Evolutionary conservation across 441 rosid species (phyloP), one percentile per base, ranked within the genome.

Genomic region (Syzygium malaccense): DNA sequence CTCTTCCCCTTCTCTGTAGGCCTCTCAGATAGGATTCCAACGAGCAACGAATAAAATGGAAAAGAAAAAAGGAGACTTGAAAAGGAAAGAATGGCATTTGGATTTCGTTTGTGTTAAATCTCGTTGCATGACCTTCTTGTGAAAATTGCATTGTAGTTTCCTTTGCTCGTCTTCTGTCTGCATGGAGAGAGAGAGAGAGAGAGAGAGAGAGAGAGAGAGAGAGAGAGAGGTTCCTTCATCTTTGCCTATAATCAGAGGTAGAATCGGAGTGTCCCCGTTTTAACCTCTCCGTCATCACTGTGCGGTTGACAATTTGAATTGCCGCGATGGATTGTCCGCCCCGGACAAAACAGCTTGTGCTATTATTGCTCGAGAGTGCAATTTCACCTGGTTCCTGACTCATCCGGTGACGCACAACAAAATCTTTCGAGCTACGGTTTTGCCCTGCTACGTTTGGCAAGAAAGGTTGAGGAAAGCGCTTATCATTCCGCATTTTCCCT

Each of bases 1-100:
- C 87, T 92, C 95, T 90, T 95, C 97, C 94, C 99, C 97, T 54
- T 92, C 97, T 86, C 97, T 94, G 92, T 96, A 93, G 94, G 89
- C 88, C 86, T 62, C 56, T 87, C 88, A 49, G 89, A 88, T 90
- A 85, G 87, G 23, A 89, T 90, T 87, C 89, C 58, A 90, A 37
- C 86, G 91, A 91, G 90, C 89, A 88, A 90, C 93, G 87, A 91
- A 84, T 58, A 85, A 90, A 89, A 87, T 86, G 85, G 54, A 78
- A 84, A 68, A 80, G 68, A 85, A 85, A 87, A 88, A 89, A 5
- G 83, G 89, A 5, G 83, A 20, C 71, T 56, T 33, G 88, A 28
- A 64, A 48, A 45, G 55, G 51, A 86, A 78, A 55, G 60, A 66
- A 85, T 51, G 85, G 58, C 57, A n/a, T 55, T 55, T 30, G 58